Evolutionary conservation across 805 yeast genomes (phyloP).

Genomic region (Zygosaccharomyces pseudorouxii): DNA sequence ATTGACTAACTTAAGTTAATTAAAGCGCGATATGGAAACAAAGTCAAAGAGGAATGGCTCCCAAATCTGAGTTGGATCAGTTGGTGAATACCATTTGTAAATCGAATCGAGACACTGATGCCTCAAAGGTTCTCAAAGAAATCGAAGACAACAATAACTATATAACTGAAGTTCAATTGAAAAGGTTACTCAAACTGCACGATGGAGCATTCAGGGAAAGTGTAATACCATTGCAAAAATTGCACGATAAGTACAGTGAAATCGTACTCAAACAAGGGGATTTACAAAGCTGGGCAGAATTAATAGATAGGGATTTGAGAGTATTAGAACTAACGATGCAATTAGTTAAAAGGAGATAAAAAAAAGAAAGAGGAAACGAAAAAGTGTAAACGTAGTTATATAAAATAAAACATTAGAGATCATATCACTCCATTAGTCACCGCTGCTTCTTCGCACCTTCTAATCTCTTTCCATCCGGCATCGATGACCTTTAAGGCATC

Average conservation of each 20-base stretch:
- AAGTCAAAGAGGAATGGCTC: conserved; percentile 5
- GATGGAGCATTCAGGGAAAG: conserved; percentile 28
- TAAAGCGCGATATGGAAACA: neutral
- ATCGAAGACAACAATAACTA: conserved; percentile 28
- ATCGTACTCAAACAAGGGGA: conserved; percentile 30
- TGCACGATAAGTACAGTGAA: conserved; percentile 21
- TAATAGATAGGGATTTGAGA: conserved; percentile 65
- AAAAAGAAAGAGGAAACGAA: neutral
- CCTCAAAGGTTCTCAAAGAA: conserved; percentile 22
- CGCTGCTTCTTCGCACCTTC: conserved; percentile 59
- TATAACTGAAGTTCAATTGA: conserved; percentile 26
- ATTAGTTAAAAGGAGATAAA: conserved; percentile 33
- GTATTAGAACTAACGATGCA: conserved; percentile 57
- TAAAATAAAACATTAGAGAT: neutral
- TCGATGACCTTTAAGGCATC: conserved; percentile 70
- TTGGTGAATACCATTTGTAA: conserved; percentile 14
- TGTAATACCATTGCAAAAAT: conserved; percentile 19
- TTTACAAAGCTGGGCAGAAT: conserved; percentile 58
- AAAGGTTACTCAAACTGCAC: conserved; percentile 26
- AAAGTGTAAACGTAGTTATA: neutral
- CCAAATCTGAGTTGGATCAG: conserved; percentile 12
- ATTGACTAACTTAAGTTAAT: neutral
- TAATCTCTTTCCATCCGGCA: conserved; percentile 80
- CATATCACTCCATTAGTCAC: conserved; percentile 33
- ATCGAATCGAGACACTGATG: conserved; percentile 16